Evolutionary conservation across 1,139 yeast genomes (phyloP), one percentile per base, ranked within the genome.

Genomic region (Yamadazyma sp.): DNA sequence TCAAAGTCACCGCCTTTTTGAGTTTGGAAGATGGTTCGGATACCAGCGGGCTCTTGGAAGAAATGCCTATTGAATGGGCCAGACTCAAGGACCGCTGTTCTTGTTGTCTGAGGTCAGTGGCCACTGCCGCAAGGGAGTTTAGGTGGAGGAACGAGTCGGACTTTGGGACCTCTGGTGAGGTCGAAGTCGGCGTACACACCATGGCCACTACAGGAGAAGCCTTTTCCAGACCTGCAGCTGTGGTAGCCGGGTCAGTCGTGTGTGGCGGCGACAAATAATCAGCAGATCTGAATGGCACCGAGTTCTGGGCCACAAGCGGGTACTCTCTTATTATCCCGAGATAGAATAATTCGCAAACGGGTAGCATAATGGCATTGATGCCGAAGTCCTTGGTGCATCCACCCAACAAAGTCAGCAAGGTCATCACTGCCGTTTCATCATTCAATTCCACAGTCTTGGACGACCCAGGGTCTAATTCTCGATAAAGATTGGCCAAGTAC

Each of bases 301-400:
- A 66, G 40, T 64, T 66, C 38, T 70, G 71, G 14, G 77, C 69
- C 5, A 79, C 69, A 37, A 83, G 59, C 4, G 92, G 91, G 53
- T 81, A 83, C 44, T 83, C 88, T 38, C 69, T 69, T 25, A 81
- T 59, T n/a, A 87, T 69, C 23, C 77, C 63, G 38, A 75, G 80
- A 53, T 81, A 84, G 47, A 86, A 76, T 6, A 85, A 70, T 47
- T 84, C 89, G 47, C 87, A 76, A 27, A 87, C 56, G 2, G 85
- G 83, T 43, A 72, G 69, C 48, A 84, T 62, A 17, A 82, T 70
- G 1, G 73, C 60, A 53, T 87, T 89, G 55, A 87, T 85, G 1
- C 95, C 95, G 63, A 83, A 87, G 58, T 86, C 95, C 50, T 81
- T 83, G 28, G 83, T 75, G 46, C 89, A 77, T 12, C 83, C 80